Evolutionary conservation across 352 stramenopile genomes (phyloP).

Genomic region (Achlya hypogyna): DNA sequence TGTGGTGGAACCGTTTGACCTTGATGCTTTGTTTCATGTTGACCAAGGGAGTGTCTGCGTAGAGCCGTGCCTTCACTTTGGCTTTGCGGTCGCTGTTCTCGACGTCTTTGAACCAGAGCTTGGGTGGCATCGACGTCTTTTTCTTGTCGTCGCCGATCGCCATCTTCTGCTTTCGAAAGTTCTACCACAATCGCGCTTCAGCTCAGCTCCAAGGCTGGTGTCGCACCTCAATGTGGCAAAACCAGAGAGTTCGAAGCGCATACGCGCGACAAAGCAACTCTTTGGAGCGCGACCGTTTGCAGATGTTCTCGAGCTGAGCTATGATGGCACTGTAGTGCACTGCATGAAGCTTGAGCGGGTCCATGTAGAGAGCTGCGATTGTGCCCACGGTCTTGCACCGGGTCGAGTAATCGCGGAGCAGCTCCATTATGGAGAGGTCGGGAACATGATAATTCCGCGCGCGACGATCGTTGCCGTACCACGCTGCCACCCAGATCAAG

Average conservation of each 20-base stretch:
- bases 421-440: slow-evolving; percentile 8
- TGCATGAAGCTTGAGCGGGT: slow-evolving; percentile 5
- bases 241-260: slow-evolving; percentile 17
- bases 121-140: background rate
- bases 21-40: background rate
- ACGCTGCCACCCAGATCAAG: background rate
- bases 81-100: slow-evolving; percentile 1
- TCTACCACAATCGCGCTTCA: too few species aligned
- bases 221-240: slow-evolving; percentile 11
- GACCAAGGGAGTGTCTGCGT: background rate
- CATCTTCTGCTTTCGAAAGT: background rate
- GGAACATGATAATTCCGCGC: slow-evolving; percentile 12
- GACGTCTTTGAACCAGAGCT: slow-evolving; percentile 10
- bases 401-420: background rate
- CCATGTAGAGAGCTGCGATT: slow-evolving; percentile 14
- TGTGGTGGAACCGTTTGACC: background rate
- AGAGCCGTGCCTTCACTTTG: background rate
- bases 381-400: background rate
- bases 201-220: too few species aligned
- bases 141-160: background rate
- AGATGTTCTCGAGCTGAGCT: background rate
- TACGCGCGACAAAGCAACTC: slow-evolving; percentile 1
- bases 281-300: background rate
- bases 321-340: background rate
- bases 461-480: background rate